Conservation (phyloP, 2,329 filamentous ascomycete species). For the Rutstroemia sp. region DNA sequence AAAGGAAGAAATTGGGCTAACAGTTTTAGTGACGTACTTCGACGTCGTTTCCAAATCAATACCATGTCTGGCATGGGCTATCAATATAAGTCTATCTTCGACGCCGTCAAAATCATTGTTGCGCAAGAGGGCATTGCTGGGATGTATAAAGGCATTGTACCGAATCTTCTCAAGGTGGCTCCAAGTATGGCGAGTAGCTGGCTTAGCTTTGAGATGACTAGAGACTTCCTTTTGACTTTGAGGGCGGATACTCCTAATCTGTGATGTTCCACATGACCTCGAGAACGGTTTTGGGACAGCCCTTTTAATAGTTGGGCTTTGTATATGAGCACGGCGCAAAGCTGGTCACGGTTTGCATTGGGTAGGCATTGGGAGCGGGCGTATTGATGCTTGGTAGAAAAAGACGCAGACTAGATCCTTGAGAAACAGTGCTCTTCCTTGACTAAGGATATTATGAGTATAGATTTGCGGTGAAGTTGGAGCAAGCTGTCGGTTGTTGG, state of each 20-base stretch:
- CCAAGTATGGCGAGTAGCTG: conserved; percentile 98
- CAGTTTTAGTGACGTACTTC: conserved; percentile 69
- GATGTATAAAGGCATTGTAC: conserved; percentile 92
- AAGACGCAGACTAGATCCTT: conserved; percentile 20
- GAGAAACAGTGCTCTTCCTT: conserved; percentile 9
- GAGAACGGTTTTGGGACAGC: conserved; percentile 3
- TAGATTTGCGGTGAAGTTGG: conserved; percentile 10
- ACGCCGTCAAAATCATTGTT: conserved; percentile 77
- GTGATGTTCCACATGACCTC: conserved; percentile 10
- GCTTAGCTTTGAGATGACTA: conserved; percentile 91
- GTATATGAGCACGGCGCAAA: conserved; percentile 21
- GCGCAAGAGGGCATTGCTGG: conserved; percentile 76
- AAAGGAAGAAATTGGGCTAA: conserved; percentile 6
- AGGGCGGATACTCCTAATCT: conserved; percentile 33
- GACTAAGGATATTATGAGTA: conserved; percentile 13
- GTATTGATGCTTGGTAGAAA: conserved; percentile 21
- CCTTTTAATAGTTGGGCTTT: conserved; percentile 19
- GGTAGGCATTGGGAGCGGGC: conserved; percentile 26
- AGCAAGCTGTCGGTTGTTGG: background rate
- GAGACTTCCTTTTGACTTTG: conserved; percentile 71
- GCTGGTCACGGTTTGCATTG: conserved; percentile 19
- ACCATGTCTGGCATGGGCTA: conserved; percentile 99
- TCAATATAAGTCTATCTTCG: conserved; percentile 79
- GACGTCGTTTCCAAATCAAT: conserved; percentile 94
- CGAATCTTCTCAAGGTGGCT: conserved; percentile 92